Evolutionary conservation across 805 yeast species (phyloP).

Genomic region (Zygotorulaspora danielsina): DNA sequence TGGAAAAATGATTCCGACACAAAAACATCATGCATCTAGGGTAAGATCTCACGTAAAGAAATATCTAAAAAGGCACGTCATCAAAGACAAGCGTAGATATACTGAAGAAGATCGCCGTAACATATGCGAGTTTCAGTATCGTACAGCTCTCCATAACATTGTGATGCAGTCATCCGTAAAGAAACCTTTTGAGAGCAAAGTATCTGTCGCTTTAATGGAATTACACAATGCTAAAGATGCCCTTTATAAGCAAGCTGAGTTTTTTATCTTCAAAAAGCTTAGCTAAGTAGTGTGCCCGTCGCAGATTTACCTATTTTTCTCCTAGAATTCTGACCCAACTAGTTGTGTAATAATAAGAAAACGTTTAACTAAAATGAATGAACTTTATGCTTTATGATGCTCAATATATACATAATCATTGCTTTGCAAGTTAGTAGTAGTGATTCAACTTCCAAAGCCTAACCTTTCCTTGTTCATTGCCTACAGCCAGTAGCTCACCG

Average conservation of each 20-base stretch:
- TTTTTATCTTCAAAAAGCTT: constrained; percentile 15
- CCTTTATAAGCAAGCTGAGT: constrained; percentile 13
- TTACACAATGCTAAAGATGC: constrained; percentile 12
- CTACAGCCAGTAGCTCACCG: constrained; percentile 79
- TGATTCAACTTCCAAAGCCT: constrained; percentile 87
- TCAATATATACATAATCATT: background rate
- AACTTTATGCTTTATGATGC: background rate
- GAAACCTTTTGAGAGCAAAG: constrained; percentile 15
- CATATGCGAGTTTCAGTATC: constrained; percentile 9
- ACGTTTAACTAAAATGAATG: background rate
- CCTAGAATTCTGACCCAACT: background rate
- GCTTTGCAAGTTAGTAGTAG: constrained; percentile 41
- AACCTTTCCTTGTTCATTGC: constrained; percentile 86
- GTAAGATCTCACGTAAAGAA: constrained; percentile 22
- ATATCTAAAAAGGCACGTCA: constrained; percentile 19
- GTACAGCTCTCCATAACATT: constrained; percentile 11
- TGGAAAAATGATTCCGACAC: constrained; percentile 21
- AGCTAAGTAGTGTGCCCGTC: background rate
- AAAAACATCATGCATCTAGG: constrained; percentile 21
- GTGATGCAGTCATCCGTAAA: constrained; percentile 12
- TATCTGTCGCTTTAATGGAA: constrained; percentile 16
- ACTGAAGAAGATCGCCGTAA: constrained; percentile 15
- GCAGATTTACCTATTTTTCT: background rate
- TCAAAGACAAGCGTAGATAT: constrained; percentile 16
- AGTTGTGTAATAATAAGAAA: constrained; percentile 3